Evolutionary conservation across 108 stramenopile genomes (phyloP).

Genomic region (Phaeodactylum tricornutum): DNA sequence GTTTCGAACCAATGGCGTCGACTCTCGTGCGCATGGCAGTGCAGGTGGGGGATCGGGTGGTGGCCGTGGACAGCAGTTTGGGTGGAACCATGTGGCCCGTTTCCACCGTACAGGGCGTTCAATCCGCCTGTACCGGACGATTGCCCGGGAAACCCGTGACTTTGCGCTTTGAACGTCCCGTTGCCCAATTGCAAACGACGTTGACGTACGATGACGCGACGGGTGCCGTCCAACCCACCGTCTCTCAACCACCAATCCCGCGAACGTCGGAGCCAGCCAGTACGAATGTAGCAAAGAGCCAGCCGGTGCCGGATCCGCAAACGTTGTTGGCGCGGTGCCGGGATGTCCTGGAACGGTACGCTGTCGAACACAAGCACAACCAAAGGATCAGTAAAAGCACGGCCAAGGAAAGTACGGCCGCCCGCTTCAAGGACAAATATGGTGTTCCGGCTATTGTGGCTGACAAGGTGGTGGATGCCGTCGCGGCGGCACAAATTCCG

Average conservation of each 20-base stretch:
- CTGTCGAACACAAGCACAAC: slow-evolving; percentile 10
- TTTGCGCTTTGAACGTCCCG: slow-evolving; percentile 55
- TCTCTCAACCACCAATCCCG: neutral
- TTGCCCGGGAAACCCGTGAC: slow-evolving; percentile 65
- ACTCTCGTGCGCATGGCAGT: slow-evolving; percentile 45
- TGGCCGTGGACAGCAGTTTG: slow-evolving; percentile 66
- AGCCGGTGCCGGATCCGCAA: slow-evolving; percentile 12
- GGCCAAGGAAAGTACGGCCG: slow-evolving; percentile 8
- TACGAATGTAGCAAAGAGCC: slow-evolving; percentile 2
- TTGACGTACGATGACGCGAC: slow-evolving; percentile 1
- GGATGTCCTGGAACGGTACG: slow-evolving; percentile 58
- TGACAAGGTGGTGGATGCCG: slow-evolving; percentile 70
- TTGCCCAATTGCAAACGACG: slow-evolving; percentile 17
- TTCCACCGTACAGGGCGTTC: slow-evolving; percentile 68
- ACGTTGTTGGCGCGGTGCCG: slow-evolving; percentile 49
- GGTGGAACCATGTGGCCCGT: slow-evolving; percentile 81
- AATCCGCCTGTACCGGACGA: slow-evolving; percentile 67
- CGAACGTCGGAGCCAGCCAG: slow-evolving; percentile 5
- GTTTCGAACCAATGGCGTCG: slow-evolving; percentile 54
- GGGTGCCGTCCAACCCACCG: neutral
- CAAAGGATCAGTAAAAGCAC: slow-evolving; percentile 8
- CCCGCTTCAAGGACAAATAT: slow-evolving; percentile 46
- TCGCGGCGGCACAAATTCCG: slow-evolving; percentile 52
- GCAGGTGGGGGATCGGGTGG: slow-evolving; percentile 57
- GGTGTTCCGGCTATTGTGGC: slow-evolving; percentile 51